A percentile compares a stretch with the other conserved stretches of the same genome.
Evolutionary conservation across 2,329 filamentous ascomycete species (phyloP).

Genomic region (Aspergillus quadrilineatus): DNA sequence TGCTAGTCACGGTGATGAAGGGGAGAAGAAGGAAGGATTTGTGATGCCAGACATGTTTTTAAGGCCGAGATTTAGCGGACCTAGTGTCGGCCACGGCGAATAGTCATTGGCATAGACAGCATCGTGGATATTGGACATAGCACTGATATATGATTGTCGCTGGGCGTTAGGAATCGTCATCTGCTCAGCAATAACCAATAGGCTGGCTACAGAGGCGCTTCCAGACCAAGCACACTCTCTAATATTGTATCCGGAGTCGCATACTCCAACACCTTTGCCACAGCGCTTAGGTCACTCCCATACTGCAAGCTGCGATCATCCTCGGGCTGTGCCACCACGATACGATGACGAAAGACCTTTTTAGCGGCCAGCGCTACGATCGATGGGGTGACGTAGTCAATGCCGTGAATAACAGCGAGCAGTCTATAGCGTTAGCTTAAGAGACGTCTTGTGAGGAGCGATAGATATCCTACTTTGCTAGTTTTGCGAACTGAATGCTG

Average conservation of each 20-base stretch:
- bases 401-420: constrained; percentile 76
- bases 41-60: constrained; percentile 34
- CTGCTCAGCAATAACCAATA: background rate
- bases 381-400: constrained; percentile 79
- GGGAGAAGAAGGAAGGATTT: constrained; percentile 12
- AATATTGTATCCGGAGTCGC: constrained; percentile 57
- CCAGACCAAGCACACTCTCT: constrained; percentile 59
- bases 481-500: constrained; percentile 71
- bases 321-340: constrained; percentile 66
- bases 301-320: constrained; percentile 89
- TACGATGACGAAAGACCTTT: constrained; percentile 85
- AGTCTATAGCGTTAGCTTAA: constrained; percentile 20
- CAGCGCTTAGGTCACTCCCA: constrained; percentile 74
- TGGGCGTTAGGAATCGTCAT: background rate
- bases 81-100: background rate
- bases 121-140: background rate
- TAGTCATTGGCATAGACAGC: background rate
- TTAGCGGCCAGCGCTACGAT: constrained; percentile 77
- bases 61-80: constrained; percentile 17
- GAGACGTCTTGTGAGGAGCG: background rate
- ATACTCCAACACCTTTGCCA: constrained; percentile 64
- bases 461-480: constrained; percentile 54
- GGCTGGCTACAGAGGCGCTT: constrained; percentile 51
- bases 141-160: background rate
- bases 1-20: background rate